A percentile compares a stretch with the other conserved stretches of the same genome.
phyloP scores from a whole-genome alignment of 257 asterid species.

The Solanum pinnatisectum region DNA sequence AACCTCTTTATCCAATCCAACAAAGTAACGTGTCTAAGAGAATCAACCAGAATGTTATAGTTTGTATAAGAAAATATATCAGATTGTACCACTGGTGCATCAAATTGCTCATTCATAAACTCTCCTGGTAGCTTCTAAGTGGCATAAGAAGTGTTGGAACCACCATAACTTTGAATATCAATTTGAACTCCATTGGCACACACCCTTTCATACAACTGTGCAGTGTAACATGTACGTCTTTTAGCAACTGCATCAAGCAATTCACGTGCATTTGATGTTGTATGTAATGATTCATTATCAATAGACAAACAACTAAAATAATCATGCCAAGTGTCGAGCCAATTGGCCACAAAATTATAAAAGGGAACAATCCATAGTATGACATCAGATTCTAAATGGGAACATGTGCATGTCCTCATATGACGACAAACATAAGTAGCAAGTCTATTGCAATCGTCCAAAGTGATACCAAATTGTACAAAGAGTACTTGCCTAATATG shows the following conservation, averaged over 20 bases:
- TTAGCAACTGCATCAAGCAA: neutral
- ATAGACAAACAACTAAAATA: neutral
- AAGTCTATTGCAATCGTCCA: neutral
- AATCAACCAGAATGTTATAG: neutral
- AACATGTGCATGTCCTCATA: neutral
- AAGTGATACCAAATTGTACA: neutral
- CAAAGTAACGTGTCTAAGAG: neutral
- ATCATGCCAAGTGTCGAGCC: neutral
- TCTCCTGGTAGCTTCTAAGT: neutral
- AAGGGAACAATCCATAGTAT: neutral
- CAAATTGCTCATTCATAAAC: neutral
- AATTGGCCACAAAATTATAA: neutral
- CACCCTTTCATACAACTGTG: neutral
- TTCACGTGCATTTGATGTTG: neutral
- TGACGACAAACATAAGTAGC: neutral
- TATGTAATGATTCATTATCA: neutral
- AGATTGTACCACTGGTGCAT: neutral
- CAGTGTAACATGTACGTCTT: neutral
- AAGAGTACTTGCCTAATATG: neutral
- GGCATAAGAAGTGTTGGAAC: neutral
- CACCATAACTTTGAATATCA: neutral
- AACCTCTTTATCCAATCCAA: neutral
- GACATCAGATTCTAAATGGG: neutral
- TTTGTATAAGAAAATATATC: neutral
- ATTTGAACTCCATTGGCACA: neutral